Evolutionary conservation across 2,329 filamentous ascomycete genomes (phyloP).

Genomic region (Aureobasidium mangrovei): DNA sequence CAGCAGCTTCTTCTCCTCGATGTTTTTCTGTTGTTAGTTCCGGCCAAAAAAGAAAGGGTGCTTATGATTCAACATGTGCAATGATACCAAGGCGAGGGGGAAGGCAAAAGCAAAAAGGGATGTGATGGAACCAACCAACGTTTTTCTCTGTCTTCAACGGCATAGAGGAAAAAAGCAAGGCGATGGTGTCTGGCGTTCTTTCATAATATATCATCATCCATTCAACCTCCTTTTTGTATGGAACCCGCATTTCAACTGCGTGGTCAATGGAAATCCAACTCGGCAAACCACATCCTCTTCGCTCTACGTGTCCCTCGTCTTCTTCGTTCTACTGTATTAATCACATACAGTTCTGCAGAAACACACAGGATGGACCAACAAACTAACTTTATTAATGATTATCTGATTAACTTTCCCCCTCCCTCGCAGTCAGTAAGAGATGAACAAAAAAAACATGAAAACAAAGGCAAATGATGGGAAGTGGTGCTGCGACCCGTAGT

Average conservation of each 20-base stretch:
- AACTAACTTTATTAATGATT: too few species aligned
- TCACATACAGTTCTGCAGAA: too few species aligned
- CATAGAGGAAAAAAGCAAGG: slow-evolving; percentile 29
- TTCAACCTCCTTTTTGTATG: background rate
- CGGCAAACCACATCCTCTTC: background rate
- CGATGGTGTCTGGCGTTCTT: slow-evolving; percentile 7
- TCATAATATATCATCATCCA: background rate
- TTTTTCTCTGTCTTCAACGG: slow-evolving; percentile 51
- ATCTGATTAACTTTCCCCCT: too few species aligned
- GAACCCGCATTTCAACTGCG: slow-evolving; percentile 13
- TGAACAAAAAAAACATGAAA: too few species aligned
- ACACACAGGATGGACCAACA: too few species aligned
- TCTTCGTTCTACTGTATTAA: too few species aligned
- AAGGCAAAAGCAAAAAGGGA: slow-evolving; percentile 50
- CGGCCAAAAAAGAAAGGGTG: slow-evolving; percentile 3
- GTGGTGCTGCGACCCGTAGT: too few species aligned
- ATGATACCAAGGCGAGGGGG: slow-evolving; percentile 43
- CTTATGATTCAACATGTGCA: slow-evolving; percentile 31
- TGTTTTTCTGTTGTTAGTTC: slow-evolving; percentile 14
- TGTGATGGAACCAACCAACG: background rate
- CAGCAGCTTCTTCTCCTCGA: background rate
- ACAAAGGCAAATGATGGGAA: too few species aligned
- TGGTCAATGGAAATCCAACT: slow-evolving; percentile 2
- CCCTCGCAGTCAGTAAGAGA: too few species aligned
- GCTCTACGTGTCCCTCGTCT: too few species aligned